Evolutionary conservation across 371 early-diverging fungal species (phyloP).

Genomic region (Mortierella sp.): DNA sequence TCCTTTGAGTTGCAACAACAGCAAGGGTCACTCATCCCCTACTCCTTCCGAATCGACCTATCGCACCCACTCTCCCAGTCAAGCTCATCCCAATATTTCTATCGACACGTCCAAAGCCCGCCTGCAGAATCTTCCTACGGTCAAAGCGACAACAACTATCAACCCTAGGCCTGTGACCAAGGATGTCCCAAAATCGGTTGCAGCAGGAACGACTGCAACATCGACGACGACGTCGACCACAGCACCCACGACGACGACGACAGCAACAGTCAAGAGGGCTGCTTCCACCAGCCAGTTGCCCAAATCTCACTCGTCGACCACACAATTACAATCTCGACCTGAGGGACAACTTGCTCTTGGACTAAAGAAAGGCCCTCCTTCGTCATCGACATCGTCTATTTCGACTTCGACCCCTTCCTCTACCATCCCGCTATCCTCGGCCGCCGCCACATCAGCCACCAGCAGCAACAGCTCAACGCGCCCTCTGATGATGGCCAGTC

Average conservation of each 20-base stretch:
- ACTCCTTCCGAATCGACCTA: background rate
- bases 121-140: slow-evolving; percentile 19
- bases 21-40: background rate
- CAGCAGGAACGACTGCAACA: background rate
- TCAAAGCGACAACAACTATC: background rate
- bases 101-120: slow-evolving; percentile 51
- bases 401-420: background rate
- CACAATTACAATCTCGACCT: slow-evolving; percentile 15
- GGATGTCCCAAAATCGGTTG: background rate
- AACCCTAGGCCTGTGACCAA: background rate
- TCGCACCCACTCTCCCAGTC: slow-evolving; percentile 5
- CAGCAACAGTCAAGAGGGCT: slow-evolving; percentile 18
- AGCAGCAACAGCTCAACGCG: slow-evolving; percentile 41
- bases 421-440: background rate
- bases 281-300: background rate
- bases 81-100: slow-evolving; percentile 37
- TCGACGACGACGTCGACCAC: background rate
- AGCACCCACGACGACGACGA: background rate
- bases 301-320: background rate
- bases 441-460: background rate
- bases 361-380: slow-evolving; percentile 18
- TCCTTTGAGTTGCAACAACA: background rate
- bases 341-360: slow-evolving; percentile 30
- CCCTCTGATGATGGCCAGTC: slow-evolving; percentile 51
- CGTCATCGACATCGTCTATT: slow-evolving; percentile 6